A percentile compares a stretch with the other conserved stretches of the same genome.
Conservation (phyloP, 148 eudicot genomes). For the Rhododendron henanense region DNA sequence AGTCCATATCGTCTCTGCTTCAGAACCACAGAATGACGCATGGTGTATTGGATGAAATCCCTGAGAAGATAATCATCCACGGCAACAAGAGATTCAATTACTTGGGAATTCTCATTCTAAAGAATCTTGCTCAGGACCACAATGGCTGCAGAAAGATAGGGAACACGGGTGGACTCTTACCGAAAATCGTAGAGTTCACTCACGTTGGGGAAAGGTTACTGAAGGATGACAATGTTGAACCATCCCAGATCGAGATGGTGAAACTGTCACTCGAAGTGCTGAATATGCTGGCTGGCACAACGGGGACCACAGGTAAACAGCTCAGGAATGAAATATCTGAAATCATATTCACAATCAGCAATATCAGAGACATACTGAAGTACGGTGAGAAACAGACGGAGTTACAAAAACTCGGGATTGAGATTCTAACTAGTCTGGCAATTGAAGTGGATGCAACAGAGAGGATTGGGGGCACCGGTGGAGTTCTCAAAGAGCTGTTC, state of each 20-base stretch:
- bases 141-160: slow-evolving; percentile 87
- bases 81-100: slow-evolving; percentile 54
- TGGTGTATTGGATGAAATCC: slow-evolving; percentile 35
- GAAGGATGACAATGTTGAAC: slow-evolving; percentile 33
- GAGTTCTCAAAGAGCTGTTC: slow-evolving; percentile 60
- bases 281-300: slow-evolving; percentile 63
- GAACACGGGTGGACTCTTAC: slow-evolving; percentile 65
- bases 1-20: slow-evolving; percentile 79
- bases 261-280: slow-evolving; percentile 70
- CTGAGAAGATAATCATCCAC: slow-evolving; percentile 30
- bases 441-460: slow-evolving; percentile 80
- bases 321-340: slow-evolving; percentile 78
- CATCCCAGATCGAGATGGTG: slow-evolving; percentile 30
- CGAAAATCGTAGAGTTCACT: slow-evolving; percentile 64
- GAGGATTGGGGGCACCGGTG: slow-evolving; percentile 89
- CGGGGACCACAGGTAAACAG: slow-evolving; percentile 66
- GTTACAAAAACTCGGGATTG: slow-evolving; percentile 69
- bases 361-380: slow-evolving; percentile 68
- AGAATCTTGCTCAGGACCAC: slow-evolving; percentile 82
- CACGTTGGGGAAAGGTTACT: slow-evolving; percentile 52
- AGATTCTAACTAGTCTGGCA: slow-evolving; percentile 67
- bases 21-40: slow-evolving; percentile 30
- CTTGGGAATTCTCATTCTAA: slow-evolving; percentile 62
- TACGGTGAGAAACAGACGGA: slow-evolving; percentile 59
- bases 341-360: slow-evolving; percentile 71